These are phyloP conservation scores for Yamadazyma taylorii DNA, from an alignment of 1,139 yeast species.

Conservation along the genomic window DNA sequence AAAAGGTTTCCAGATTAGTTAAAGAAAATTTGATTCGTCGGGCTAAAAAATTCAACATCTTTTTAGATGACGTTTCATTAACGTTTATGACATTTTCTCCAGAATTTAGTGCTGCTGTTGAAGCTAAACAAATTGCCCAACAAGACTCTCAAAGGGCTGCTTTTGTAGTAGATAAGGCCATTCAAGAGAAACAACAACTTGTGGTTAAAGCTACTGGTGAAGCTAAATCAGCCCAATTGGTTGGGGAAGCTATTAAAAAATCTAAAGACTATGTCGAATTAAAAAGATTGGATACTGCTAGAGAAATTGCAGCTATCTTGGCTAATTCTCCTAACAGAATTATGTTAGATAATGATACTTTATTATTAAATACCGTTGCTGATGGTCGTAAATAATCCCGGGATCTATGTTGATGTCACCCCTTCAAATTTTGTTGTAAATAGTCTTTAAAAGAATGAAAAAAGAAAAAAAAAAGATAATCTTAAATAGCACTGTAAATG, in stretches of 20 bases:
- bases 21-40: conserved; percentile 90
- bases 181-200: conserved; percentile 95
- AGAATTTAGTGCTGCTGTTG: conserved; percentile 96
- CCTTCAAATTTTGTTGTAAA: conserved; percentile 10
- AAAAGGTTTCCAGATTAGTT: conserved; percentile 86
- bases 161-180: conserved; percentile 92
- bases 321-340: conserved; percentile 89
- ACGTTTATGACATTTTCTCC: conserved; percentile 97
- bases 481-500: no score
- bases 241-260: conserved; percentile 98
- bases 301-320: conserved; percentile 87
- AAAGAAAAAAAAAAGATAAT: neutral
- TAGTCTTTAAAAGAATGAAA: conserved; percentile 6
- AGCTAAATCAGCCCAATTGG: conserved; percentile 95
- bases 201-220: conserved; percentile 98
- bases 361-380: conserved; percentile 81
- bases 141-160: conserved; percentile 99
- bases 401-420: no score
- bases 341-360: conserved; percentile 86
- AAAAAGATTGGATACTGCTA: conserved; percentile 95
- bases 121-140: conserved; percentile 98
- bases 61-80: conserved; percentile 91
- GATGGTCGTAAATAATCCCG: conserved; percentile 53
- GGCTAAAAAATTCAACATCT: conserved; percentile 83
- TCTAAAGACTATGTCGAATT: conserved; percentile 93